A percentile compares a stretch with the other conserved stretches of the same genome.
Evolutionary conservation across 2,329 filamentous ascomycete genomes (phyloP).

Genomic region (Aureobasidium zeae): DNA sequence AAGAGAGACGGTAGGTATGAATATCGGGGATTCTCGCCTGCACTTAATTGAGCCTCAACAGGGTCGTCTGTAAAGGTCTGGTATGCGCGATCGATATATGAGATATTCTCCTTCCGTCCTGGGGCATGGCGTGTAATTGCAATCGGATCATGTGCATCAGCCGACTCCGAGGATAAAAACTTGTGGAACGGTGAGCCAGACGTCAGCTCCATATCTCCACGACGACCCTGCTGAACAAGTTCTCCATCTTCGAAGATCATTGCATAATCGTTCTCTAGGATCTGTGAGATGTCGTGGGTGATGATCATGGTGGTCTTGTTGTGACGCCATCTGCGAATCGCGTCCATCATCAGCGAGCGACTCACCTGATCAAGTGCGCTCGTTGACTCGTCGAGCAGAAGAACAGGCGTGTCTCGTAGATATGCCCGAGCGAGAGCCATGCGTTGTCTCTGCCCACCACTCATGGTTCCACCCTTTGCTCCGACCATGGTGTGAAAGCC

Average conservation of each 20-base stretch:
- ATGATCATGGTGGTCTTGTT: constrained; percentile 87
- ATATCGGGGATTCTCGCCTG: constrained; percentile 22
- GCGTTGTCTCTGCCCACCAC: constrained; percentile 77
- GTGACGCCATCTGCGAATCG: constrained; percentile 65
- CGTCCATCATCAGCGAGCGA: constrained; percentile 58
- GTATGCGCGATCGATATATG: background rate
- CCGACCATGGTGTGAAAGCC: constrained; percentile 67
- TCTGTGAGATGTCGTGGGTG: constrained; percentile 78
- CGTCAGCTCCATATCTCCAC: constrained; percentile 42
- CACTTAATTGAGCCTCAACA: constrained; percentile 23
- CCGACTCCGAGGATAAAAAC: constrained; percentile 20
- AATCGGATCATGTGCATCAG: background rate
- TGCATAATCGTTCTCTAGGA: constrained; percentile 62
- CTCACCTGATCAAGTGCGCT: constrained; percentile 74
- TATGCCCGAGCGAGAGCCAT: constrained; percentile 71
- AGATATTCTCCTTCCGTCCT: background rate
- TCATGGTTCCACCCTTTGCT: constrained; percentile 58
- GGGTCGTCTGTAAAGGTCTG: constrained; percentile 18
- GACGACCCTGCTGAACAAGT: constrained; percentile 61
- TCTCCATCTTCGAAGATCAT: constrained; percentile 66
- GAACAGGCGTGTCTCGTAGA: constrained; percentile 65
- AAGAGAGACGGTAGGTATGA: constrained; percentile 24
- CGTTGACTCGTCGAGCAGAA: constrained; percentile 83
- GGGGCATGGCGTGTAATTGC: no score
- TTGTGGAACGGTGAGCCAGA: constrained; percentile 26